phyloP scores from a whole-genome alignment of 805 yeast species.

The Teunomyces kruisii region DNA sequence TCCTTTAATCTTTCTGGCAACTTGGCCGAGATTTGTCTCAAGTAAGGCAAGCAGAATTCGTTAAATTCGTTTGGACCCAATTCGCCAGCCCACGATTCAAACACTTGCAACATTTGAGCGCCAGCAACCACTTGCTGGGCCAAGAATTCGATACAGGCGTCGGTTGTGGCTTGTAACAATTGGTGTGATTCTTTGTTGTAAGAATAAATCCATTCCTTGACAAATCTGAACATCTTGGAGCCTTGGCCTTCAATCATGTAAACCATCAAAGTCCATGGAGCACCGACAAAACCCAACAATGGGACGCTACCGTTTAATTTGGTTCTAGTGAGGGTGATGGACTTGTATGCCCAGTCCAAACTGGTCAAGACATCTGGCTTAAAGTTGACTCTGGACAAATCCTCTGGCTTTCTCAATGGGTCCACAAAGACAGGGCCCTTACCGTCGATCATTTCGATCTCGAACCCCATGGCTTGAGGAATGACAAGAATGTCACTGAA shows the following conservation, averaged over 20 bases:
- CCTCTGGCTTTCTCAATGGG: constrained; percentile 76
- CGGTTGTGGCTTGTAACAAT: constrained; percentile 75
- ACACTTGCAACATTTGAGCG: constrained; percentile 95
- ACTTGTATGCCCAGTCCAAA: constrained; percentile 90
- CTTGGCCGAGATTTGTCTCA: constrained; percentile 68
- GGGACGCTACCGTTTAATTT: constrained; percentile 91
- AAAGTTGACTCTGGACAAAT: constrained; percentile 57
- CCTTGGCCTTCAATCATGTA: constrained; percentile 99
- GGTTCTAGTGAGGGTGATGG: constrained; percentile 87
- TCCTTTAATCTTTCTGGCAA: constrained; percentile 70
- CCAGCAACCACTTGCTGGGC: constrained; percentile 96
- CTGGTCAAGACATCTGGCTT: constrained; percentile 72
- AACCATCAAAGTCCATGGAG: constrained; percentile 96
- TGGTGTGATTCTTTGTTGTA: constrained; percentile 70
- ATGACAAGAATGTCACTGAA: constrained; percentile 93
- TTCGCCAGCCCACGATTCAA: constrained; percentile 98
- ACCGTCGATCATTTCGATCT: constrained; percentile 89
- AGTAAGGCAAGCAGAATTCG: constrained; percentile 86
- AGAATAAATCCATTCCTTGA: constrained; percentile 87
- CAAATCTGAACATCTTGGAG: constrained; percentile 84
- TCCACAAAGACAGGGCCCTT: constrained; percentile 91
- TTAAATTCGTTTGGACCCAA: constrained; percentile 85
- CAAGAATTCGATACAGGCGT: constrained; percentile 86
- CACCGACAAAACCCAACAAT: constrained; percentile 91
- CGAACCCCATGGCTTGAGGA: constrained; percentile 98